Evolutionary conservation across 352 stramenopile genomes (phyloP).

Genomic region (Pythium plurisporium): DNA sequence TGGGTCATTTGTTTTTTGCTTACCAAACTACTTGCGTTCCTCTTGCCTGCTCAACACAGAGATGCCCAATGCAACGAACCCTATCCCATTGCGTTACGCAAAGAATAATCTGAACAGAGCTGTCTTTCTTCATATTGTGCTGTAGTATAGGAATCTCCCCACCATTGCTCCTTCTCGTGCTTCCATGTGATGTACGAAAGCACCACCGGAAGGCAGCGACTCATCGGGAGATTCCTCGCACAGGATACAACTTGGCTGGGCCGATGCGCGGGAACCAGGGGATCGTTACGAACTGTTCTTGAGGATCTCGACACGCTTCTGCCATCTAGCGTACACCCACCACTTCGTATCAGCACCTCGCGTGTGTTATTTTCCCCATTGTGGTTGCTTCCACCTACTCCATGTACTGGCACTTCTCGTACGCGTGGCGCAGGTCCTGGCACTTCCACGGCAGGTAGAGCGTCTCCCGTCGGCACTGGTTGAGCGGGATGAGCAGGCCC

Average conservation of each 20-base stretch:
- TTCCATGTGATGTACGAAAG: no score
- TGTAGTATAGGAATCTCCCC: neutral
- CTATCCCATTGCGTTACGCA: no score
- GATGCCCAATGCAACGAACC: no score
- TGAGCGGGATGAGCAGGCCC: constrained; percentile 93
- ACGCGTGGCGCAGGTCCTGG: constrained; percentile 95
- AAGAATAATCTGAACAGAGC: neutral
- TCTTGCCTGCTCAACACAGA: no score
- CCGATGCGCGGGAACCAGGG: no score
- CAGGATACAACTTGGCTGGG: no score
- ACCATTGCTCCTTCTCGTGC: neutral
- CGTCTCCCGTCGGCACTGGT: constrained; percentile 93
- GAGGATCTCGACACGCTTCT: constrained; percentile 78
- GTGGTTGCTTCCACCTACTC: constrained; percentile 41
- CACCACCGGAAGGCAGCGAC: neutral
- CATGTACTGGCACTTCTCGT: constrained; percentile 98
- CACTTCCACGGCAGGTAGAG: constrained; percentile 95
- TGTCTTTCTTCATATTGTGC: neutral
- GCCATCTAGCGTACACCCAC: constrained; percentile 41
- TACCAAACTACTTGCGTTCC: no score
- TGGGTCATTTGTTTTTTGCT: constrained; percentile 9
- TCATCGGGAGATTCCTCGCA: neutral
- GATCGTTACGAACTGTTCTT: constrained; percentile 63
- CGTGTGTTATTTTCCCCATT: neutral
- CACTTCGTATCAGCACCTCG: neutral